Conservation (phyloP, 441 rosid genomes). For the Erodium trifolium region DNA sequence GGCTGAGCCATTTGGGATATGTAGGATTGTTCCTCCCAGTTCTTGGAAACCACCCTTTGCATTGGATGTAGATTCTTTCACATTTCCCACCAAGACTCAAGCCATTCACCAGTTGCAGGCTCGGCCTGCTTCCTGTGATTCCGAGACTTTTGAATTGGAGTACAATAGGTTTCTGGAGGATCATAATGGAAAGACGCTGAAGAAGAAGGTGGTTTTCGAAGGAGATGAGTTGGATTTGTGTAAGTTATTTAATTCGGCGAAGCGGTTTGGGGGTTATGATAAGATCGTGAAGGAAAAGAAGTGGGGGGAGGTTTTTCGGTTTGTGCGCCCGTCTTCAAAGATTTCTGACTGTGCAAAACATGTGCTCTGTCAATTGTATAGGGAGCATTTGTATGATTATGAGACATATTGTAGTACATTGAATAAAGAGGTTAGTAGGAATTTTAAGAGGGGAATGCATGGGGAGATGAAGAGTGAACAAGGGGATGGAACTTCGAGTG, state of each 20-base stretch:
- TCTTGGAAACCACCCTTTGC: constrained; percentile 78
- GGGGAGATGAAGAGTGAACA: constrained; percentile 31
- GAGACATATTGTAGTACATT: constrained; percentile 53
- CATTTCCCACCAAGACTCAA: constrained; percentile 84
- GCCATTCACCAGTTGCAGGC: constrained; percentile 94
- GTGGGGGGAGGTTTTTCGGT: constrained; percentile 81
- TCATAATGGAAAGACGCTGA: constrained; percentile 62
- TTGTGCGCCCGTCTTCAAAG: constrained; percentile 56
- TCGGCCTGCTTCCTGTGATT: constrained; percentile 76
- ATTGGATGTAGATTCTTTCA: constrained; percentile 52
- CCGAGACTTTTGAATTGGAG: constrained; percentile 82
- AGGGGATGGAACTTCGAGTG: constrained; percentile 26
- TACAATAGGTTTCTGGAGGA: constrained; percentile 68
- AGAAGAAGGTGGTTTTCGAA: constrained; percentile 69
- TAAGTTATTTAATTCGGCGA: constrained; percentile 76
- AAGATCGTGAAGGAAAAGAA: constrained; percentile 66
- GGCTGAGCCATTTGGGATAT: constrained; percentile 86
- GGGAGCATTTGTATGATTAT: constrained; percentile 73
- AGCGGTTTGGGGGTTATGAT: constrained; percentile 83
- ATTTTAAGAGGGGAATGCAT: constrained; percentile 43
- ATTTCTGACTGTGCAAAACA: constrained; percentile 83
- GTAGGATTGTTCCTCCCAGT: constrained; percentile 83
- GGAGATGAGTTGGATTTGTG: constrained; percentile 87
- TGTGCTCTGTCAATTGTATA: constrained; percentile 70
- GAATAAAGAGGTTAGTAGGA: constrained; percentile 35